Conservation (phyloP, 495 filamentous ascomycete genomes). For the Penicillium turbatum region DNA sequence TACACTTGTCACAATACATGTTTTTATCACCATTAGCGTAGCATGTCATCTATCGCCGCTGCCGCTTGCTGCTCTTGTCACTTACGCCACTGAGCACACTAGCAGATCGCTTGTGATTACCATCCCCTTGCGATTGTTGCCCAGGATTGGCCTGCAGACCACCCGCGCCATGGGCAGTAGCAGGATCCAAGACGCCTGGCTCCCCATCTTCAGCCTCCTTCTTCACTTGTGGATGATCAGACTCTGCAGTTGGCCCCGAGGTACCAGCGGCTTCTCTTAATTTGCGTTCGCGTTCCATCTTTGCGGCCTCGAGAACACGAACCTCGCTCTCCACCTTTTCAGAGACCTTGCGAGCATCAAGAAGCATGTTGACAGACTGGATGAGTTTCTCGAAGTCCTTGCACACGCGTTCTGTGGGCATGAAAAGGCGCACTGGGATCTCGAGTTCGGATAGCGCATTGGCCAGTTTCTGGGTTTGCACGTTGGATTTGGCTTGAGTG, state of each 20-base stretch:
- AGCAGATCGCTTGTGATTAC: conserved; percentile 64
- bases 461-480: conserved; percentile 76
- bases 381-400: conserved; percentile 80
- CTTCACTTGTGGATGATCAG: conserved; percentile 35
- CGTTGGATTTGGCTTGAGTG: conserved; percentile 74
- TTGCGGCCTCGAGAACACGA: conserved; percentile 60
- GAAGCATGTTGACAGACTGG: conserved; percentile 62
- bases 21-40: conserved; percentile 1
- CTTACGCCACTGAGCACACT: conserved; percentile 66
- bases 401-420: conserved; percentile 80
- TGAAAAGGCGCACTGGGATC: conserved; percentile 69
- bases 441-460: conserved; percentile 74
- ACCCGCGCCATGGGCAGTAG: neutral
- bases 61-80: conserved; percentile 67
- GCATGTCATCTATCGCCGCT: conserved; percentile 54
- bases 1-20: neutral
- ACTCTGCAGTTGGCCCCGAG: conserved; percentile 12
- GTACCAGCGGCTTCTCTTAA: conserved; percentile 18
- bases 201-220: conserved; percentile 34
- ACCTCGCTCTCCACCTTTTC: conserved; percentile 89
- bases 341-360: conserved; percentile 76
- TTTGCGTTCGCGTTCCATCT: conserved; percentile 56
- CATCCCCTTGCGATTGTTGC: conserved; percentile 21
- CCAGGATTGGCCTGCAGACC: too few species aligned
- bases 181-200: conserved; percentile 9